phyloP scores from a whole-genome alignment of 768 basidiomycete genomes.

The Terana coerulea region DNA sequence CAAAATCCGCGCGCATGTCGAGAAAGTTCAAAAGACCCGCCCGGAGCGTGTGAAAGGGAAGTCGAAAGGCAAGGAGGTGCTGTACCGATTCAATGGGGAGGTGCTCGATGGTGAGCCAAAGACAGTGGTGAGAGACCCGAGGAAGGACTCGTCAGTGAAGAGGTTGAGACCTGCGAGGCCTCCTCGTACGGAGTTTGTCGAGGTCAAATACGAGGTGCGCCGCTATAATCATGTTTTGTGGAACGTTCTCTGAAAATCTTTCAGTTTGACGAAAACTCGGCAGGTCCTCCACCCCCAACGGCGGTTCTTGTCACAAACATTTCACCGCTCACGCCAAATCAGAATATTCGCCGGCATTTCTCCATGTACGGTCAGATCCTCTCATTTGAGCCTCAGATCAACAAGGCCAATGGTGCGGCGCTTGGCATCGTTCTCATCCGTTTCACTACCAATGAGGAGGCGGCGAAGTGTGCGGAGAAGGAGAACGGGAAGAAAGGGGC shows the following conservation, averaged over 20 bases:
- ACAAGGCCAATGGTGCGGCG: slow-evolving; percentile 73
- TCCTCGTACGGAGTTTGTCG: slow-evolving; percentile 37
- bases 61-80: slow-evolving; percentile 57
- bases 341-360: slow-evolving; percentile 65
- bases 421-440: slow-evolving; percentile 80
- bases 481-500: slow-evolving; percentile 65
- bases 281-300: slow-evolving; percentile 67
- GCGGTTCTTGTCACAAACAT: slow-evolving; percentile 71
- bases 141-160: slow-evolving; percentile 39
- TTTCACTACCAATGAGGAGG: slow-evolving; percentile 63
- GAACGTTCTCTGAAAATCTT: background rate
- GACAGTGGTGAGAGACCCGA: slow-evolving; percentile 48
- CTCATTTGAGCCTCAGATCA: slow-evolving; percentile 74
- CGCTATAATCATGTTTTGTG: background rate
- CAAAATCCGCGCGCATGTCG: slow-evolving; percentile 35
- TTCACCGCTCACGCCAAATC: slow-evolving; percentile 65
- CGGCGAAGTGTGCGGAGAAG: slow-evolving; percentile 57
- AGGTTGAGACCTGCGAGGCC: slow-evolving; percentile 24
- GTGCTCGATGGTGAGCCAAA: slow-evolving; percentile 41
- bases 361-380: slow-evolving; percentile 54
- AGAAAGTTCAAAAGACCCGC: slow-evolving; percentile 34
- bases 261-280: slow-evolving; percentile 75
- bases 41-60: slow-evolving; percentile 53
- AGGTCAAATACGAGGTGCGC: slow-evolving; percentile 55
- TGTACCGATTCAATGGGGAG: slow-evolving; percentile 54